Evolutionary conservation across 148 eudicot species (phyloP).

Genomic region (Fagopyrum esculentum): DNA sequence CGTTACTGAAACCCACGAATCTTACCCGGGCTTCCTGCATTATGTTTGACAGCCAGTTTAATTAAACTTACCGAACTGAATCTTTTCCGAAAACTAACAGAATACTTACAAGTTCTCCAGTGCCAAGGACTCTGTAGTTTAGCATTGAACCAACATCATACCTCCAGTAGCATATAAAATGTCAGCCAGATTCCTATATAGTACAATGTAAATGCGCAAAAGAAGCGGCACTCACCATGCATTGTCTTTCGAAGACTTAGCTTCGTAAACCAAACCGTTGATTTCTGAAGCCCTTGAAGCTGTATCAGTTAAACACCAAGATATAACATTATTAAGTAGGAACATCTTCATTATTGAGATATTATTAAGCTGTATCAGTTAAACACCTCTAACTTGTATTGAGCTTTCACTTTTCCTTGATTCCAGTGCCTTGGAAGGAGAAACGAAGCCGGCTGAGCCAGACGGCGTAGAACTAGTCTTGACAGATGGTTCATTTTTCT

Average conservation of each 20-base stretch:
- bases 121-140: conserved; percentile 42
- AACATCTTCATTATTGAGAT: not conserved
- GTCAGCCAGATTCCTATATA: not conserved
- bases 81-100: not conserved
- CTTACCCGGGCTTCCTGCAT: conserved; percentile 79
- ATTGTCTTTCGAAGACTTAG: conserved; percentile 61
- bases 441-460: conserved; percentile 15
- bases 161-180: conserved; percentile 40
- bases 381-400: conserved; percentile 32
- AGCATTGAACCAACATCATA: conserved; percentile 79
- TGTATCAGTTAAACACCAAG: conserved; percentile 16
- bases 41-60: not conserved
- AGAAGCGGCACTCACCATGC: conserved; percentile 62
- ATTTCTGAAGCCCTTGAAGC: conserved; percentile 57
- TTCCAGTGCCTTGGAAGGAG: conserved; percentile 15
- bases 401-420: conserved; percentile 20
- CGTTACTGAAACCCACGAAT: conserved; percentile 63
- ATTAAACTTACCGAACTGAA: too few relatives aligned
- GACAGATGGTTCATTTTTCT: conserved; percentile 23
- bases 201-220: not conserved
- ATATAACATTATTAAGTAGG: not conserved
- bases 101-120: conserved; percentile 68
- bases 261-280: conserved; percentile 70
- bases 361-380: too few relatives aligned
- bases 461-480: conserved; percentile 4